phyloP scores from a whole-genome alignment of 139 green algal species.

The Chlorella sorokiniana region DNA sequence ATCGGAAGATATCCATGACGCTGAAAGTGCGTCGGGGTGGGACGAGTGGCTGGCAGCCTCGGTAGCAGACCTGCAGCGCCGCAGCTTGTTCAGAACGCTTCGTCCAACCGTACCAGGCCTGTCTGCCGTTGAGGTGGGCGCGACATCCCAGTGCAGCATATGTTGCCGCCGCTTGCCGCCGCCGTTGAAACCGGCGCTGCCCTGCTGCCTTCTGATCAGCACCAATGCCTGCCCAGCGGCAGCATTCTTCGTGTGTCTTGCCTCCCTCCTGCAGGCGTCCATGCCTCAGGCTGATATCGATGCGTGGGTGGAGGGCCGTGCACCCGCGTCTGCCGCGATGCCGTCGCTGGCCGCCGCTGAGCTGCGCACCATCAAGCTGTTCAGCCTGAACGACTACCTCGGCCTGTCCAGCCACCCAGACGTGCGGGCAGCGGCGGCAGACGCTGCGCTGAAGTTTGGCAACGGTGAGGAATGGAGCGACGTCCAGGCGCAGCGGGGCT shows the following conservation, averaged over 20 bases:
- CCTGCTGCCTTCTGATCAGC: neutral
- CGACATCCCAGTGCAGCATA: neutral
- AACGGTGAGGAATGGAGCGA: conserved; percentile 21
- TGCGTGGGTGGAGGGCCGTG: conserved; percentile 31
- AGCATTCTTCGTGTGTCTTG: no score
- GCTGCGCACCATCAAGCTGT: conserved; percentile 67
- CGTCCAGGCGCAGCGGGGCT: no score
- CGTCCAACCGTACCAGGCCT: conserved; percentile 42
- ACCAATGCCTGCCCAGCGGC: no score
- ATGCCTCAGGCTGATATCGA: conserved; percentile 42
- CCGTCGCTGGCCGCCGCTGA: neutral
- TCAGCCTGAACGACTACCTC: conserved; percentile 95
- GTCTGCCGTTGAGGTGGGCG: conserved; percentile 41
- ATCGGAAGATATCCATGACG: neutral
- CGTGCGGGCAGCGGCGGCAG: conserved; percentile 66
- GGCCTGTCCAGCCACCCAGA: conserved; percentile 85
- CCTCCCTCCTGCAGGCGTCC: conserved; percentile 18
- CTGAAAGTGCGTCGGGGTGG: no score
- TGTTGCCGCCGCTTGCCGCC: neutral
- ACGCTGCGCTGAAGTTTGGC: conserved; percentile 47
- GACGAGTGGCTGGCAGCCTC: conserved; percentile 41
- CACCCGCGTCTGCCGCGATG: neutral
- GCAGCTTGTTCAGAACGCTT: conserved; percentile 51
- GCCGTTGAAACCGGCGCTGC: neutral
- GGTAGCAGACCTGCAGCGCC: conserved; percentile 23